These are phyloP conservation scores for Thecaphora frezii DNA, from an alignment of 1,284 basidiomycete species.

Conservation along the genomic window DNA sequence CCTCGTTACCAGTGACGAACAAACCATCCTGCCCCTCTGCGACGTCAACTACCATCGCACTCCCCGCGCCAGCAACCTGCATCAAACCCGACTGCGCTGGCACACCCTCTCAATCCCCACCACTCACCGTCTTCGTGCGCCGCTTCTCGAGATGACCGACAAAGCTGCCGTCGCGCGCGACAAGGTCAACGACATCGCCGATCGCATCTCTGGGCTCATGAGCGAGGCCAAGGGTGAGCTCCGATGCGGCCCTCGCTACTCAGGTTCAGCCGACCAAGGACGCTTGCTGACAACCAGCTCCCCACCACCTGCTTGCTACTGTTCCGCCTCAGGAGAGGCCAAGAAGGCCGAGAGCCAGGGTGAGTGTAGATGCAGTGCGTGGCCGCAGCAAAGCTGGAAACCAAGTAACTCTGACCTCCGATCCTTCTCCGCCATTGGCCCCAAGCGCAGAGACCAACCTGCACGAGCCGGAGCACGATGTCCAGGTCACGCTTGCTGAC, in stretches of 20 bases:
- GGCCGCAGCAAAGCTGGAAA: not conserved
- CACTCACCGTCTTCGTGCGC: not conserved
- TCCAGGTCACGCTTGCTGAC: conserved; percentile 93
- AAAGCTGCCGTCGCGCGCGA: conserved; percentile 12
- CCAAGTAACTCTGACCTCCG: too few species aligned
- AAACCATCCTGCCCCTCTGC: too few species aligned
- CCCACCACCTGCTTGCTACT: not conserved
- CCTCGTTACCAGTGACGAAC: too few species aligned
- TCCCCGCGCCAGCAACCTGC: too few species aligned
- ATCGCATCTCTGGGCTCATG: conserved; percentile 39
- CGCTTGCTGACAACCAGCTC: too few species aligned
- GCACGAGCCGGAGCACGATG: conserved; percentile 49
- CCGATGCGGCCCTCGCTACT: too few species aligned
- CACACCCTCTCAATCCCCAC: too few species aligned
- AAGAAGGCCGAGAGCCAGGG: conserved; percentile 1
- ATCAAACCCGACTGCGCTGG: too few species aligned
- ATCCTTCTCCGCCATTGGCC: too few species aligned
- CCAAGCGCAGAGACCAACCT: conserved; percentile 32
- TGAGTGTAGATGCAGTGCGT: not conserved
- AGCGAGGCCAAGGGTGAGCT: conserved; percentile 12
- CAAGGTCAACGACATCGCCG: conserved; percentile 41
- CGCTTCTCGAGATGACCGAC: conserved; percentile 16
- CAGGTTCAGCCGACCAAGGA: too few species aligned
- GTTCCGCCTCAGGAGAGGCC: not conserved
- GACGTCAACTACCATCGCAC: too few species aligned